Evolutionary conservation across 2,329 filamentous ascomycete genomes (phyloP), one percentile per base, ranked within the genome.

Genomic region (Aspergillus costaricaensis): DNA sequence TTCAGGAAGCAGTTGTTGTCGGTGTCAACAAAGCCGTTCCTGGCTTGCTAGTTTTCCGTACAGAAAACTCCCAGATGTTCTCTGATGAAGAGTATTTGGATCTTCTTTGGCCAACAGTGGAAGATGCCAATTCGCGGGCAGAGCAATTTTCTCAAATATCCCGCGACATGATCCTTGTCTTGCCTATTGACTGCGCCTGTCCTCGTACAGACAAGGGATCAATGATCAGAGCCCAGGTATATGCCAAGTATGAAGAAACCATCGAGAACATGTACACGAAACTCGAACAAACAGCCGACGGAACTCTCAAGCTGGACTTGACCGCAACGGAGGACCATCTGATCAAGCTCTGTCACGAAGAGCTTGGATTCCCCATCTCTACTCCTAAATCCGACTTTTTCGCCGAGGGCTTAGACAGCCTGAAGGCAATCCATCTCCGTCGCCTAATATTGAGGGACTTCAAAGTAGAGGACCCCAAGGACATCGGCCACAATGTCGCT

Each of bases 121-220:
- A 76, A 41, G 62, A 70, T 2, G 78, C 78, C 23, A 82, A 82
- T 59, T 58, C 60, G 2, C 68, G 72, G 2, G 74, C 78, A 3
- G 79, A 81, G 47, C 71, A 72, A n/a, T 79, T 80, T 59, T 77
- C 78, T 0, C 79, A 78, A 43, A 76, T 82, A 15, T 71, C 78
- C 1, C 70, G 70, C n/a, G 79, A 80, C 21, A 76, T 79, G 70
- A 68, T 81, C 21, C 65, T 68, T 7, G 63, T 75, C 2, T 57
- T 81, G 3, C 69, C 74, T 2, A 60, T 60, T 6, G 74, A 75
- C 15, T 65, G 72, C 0, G 65, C 74, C 0, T 84, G 80, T 50
- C 82, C 83, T 0, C 70, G 73, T 2, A 85, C 83, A 0, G 84
- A 85, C 57, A 86, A 86, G 65, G 81, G 81, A 1, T 83, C 79